Base-by-base conservation (phyloP, 2,329 filamentous ascomycete species). In the Fusarium xylarioides region DNA sequence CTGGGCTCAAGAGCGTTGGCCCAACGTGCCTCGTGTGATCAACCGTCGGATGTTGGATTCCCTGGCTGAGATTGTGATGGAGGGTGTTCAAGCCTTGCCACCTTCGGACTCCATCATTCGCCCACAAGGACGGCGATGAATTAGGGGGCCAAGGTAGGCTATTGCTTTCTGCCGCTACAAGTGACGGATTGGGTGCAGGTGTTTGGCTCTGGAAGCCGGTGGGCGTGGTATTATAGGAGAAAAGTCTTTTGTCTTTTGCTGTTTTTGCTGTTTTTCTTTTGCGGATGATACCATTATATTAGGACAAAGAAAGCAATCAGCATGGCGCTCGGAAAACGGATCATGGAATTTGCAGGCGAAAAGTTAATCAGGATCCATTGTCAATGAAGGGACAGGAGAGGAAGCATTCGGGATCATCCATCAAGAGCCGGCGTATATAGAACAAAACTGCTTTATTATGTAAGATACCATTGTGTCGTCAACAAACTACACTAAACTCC, bases 401-500 rank as follows among this genome's bases (percentile, higher is more conserved):
- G 19, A 37, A 43, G 10, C 35, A 38, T n/a, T 43, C 18, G 8
- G 53, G 30, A 19, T 21, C 50, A 11, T 32, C 49, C 18, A 19
- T 40, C 28, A 34, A 49, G 26, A n/a, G 11, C 30, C 23, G 19
- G 61, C 30, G 26, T 28, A 44, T 40, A 50, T 11, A 72, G 52
- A 55, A 56, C n/a, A 43, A 59, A 16, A 9, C 18, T 66, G 28
- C 35, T 61, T 70, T 43, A 69, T 67, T 73, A 59, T 68, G 35
- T 7, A 18, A 52, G 32, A 58, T 21, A 66, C 28, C 44, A 66
- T 63, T 57, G 54, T 68, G 38, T 37, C 66, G 56, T 56, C 28
- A 56, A 62, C 14, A 26, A 40, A 28, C 11, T 43, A 55, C 55
- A 47, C 53, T 63, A 73, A 40, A 71, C 69, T 69, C 67, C 69